A percentile compares a stretch with the other conserved stretches of the same genome.
Conservation (phyloP, 202 grass and related monocot genomes). For the Alloteropsis angusta region DNA sequence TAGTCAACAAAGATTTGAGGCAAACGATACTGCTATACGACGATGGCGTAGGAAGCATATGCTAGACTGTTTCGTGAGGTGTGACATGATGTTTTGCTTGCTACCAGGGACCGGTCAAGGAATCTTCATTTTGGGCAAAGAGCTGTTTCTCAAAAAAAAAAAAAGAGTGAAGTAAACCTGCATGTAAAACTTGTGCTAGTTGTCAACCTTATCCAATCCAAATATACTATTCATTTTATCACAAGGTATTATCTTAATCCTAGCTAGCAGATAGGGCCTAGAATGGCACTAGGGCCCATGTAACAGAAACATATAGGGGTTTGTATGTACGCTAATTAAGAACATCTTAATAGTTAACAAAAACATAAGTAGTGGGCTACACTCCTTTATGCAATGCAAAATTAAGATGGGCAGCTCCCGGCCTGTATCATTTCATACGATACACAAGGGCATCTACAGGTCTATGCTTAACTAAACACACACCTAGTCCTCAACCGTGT, state of each 20-base stretch:
- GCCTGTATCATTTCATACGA: not conserved
- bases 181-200: not conserved
- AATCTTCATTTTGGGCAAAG: not conserved
- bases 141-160: not conserved
- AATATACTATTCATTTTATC: not conserved
- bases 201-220: not conserved
- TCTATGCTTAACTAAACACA: not conserved
- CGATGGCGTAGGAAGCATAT: not conserved
- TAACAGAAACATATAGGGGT: not conserved
- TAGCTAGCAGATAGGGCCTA: too few species aligned
- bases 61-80: too few species aligned
- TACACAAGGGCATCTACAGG: not conserved
- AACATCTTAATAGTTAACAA: not conserved
- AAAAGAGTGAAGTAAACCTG: not conserved
- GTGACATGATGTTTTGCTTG: not conserved
- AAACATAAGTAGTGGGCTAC: not conserved
- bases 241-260: too few species aligned
- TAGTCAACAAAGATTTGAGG: not conserved
- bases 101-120: not conserved
- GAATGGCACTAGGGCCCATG: not conserved
- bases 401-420: not conserved
- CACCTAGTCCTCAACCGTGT: not conserved
- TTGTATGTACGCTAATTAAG: not conserved
- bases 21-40: not conserved
- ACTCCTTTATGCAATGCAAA: not conserved